phyloP scores from a whole-genome alignment of 176 grass and related monocot genomes.

The Avena insularis region DNA sequence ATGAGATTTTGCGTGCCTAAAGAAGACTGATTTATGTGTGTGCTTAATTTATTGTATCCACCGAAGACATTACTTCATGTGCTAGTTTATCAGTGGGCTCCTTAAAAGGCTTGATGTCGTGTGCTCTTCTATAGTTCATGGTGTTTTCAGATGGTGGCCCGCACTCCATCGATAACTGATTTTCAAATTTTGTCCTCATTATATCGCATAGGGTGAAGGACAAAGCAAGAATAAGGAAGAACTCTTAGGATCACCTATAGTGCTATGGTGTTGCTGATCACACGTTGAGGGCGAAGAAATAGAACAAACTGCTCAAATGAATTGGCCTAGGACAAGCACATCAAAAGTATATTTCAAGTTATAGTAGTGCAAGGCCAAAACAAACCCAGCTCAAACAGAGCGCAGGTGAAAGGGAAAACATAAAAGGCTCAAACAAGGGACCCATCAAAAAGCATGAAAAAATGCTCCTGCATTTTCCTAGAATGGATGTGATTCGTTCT shows the following conservation, averaged over 20 bases:
- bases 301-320: conserved; percentile 7
- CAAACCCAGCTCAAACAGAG: conserved; percentile 11
- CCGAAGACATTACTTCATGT: not conserved
- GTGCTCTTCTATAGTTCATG: not conserved
- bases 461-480: not conserved
- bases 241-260: not conserved
- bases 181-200: not conserved
- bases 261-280: not conserved
- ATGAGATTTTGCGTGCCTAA: not conserved
- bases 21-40: not conserved
- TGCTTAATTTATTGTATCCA: not conserved
- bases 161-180: not conserved
- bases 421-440: conserved; percentile 30
- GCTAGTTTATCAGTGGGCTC: not conserved
- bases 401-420: not conserved
- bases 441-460: conserved; percentile 5
- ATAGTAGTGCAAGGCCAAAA: conserved; percentile 1
- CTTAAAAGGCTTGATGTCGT: not conserved
- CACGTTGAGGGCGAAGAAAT: not conserved
- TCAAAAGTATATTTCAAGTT: not conserved
- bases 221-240: conserved; percentile 11
- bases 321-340: not conserved
- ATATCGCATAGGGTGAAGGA: not conserved
- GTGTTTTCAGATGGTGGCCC: not conserved
- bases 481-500: not conserved